Evolutionary conservation across 164 flowering plant genomes (phyloP), one percentile per base, ranked within the genome.

Genomic region (Warburgia ugandensis): DNA sequence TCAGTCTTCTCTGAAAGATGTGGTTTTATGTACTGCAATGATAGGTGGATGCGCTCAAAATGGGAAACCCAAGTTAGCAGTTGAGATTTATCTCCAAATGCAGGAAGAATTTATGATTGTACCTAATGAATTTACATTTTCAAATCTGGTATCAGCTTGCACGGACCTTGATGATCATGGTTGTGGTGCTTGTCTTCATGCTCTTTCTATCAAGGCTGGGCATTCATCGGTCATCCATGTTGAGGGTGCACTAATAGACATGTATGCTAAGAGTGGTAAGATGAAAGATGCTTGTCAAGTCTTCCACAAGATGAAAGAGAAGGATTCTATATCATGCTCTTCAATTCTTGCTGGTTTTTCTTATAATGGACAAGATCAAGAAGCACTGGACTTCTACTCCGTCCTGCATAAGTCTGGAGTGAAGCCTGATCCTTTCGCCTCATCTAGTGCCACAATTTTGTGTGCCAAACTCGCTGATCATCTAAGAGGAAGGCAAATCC

Each of bases 391-490:
- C 17, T 56, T 56, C 43, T 56, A 56, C 43, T 33, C 52, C 20
- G 13, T 26, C 11, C 52, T 56, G 28, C 52, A 36, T 37, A 22
- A 19, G 38, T 47, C 60, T 5, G 36, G 19, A 19, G 31, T 47
- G 38, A 56, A 46, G 30, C 52, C 52, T 5, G 60, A 56, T 56
- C 36, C 52, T 27, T 56, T 35, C n/a, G 37, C 60, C 28, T 33
- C 47, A 21, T 51, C 52, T 8, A 56, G 52, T 37, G 60, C 28
- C 21, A 38, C n/a, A 3, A 45, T 37, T 20, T 56, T 67, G 39
- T 67, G 57, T 47, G 70, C 66, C 9, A 46, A 21, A 28, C 45
- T 56, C 9, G 45, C 52, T 10, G 46, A 56, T 47, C 52, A 35
- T 27, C 32, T 56, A 7, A 45, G 28, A 26, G 60, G 60, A 20